phyloP scores from a whole-genome alignment of 345 rosid genomes.

The Reutealis trisperma region DNA sequence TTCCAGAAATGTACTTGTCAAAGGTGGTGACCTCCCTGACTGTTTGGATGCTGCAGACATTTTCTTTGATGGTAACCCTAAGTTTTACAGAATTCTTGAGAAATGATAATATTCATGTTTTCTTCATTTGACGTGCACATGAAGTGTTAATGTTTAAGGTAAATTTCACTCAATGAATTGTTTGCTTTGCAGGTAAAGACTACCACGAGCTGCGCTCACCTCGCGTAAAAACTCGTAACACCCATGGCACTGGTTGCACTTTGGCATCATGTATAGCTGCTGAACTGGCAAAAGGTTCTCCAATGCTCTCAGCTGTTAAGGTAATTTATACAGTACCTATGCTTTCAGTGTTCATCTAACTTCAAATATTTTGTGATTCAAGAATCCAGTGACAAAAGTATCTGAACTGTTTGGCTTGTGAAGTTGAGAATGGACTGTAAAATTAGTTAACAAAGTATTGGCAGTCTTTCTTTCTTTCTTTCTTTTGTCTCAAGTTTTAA shows the following conservation, averaged over 20 bases:
- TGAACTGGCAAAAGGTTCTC: conserved; percentile 88
- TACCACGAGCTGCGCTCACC: conserved; percentile 62
- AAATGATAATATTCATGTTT: background rate
- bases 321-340: conserved; percentile 32
- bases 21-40: conserved; percentile 93
- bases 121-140: background rate
- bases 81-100: conserved; percentile 4
- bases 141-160: background rate
- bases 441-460: background rate
- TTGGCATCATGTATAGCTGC: conserved; percentile 98
- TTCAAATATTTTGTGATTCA: background rate
- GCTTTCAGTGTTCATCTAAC: background rate
- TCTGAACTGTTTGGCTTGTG: background rate
- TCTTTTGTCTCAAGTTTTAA: background rate
- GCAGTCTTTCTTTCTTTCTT: background rate
- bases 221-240: conserved; percentile 71
- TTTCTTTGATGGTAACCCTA: conserved; percentile 65
- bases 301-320: conserved; percentile 80
- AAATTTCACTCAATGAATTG: background rate
- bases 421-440: background rate
- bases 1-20: conserved; percentile 81
- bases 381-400: background rate
- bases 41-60: conserved; percentile 86
- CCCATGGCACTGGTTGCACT: conserved; percentile 98
- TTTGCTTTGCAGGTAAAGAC: conserved; percentile 52